phyloP scores from a whole-genome alignment of 139 green algal genomes.

The Ostreobium quekettii region DNA sequence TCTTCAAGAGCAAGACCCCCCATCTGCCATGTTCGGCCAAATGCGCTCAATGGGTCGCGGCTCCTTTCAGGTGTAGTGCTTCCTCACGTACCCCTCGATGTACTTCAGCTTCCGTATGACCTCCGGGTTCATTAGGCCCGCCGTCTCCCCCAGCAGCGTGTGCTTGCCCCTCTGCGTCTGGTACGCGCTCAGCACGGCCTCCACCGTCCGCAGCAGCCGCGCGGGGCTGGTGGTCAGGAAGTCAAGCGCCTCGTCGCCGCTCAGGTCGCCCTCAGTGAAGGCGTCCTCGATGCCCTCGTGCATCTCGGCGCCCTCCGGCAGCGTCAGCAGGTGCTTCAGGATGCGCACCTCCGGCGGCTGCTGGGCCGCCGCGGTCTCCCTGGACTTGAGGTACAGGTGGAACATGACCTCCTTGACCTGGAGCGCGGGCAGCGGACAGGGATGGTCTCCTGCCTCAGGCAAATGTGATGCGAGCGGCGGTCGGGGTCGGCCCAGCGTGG shows the following conservation, averaged over 20 bases:
- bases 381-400: constrained; percentile 71
- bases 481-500: no score
- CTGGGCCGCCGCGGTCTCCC: constrained; percentile 52
- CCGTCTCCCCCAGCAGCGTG: constrained; percentile 44
- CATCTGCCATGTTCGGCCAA: no score
- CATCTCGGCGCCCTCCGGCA: constrained; percentile 42
- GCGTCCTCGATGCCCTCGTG: constrained; percentile 43
- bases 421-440: background rate
- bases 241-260: constrained; percentile 30
- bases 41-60: no score
- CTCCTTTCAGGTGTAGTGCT: constrained; percentile 46
- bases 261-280: constrained; percentile 41
- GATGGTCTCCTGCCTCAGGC: no score
- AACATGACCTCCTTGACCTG: constrained; percentile 71
- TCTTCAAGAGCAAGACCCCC: no score
- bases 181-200: constrained; percentile 51
- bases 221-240: constrained; percentile 46
- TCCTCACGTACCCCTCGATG: constrained; percentile 38
- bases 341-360: constrained; percentile 78
- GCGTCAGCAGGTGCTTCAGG: constrained; percentile 63
- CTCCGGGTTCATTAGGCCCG: constrained; percentile 57
- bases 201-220: constrained; percentile 39
- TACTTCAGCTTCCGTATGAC: constrained; percentile 52
- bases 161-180: constrained; percentile 26
- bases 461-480: no score